Percentiles rank a stretch among this genome's conserved stretches.
phyloP scores from a whole-genome alignment of 371 early-diverging fungal species.

The Mucor mucedo region DNA sequence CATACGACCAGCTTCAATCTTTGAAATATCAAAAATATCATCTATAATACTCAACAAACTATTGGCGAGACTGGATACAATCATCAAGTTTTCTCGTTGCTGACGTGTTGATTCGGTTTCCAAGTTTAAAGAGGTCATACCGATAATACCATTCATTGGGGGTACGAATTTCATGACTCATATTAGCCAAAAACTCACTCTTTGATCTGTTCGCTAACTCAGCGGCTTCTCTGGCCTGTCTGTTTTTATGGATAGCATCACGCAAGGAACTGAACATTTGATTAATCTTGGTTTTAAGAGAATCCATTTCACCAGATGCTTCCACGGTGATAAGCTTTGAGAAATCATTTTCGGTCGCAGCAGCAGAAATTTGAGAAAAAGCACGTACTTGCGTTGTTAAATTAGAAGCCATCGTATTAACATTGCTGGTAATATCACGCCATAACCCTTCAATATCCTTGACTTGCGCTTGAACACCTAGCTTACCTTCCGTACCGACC shows the following conservation, averaged over 20 bases:
- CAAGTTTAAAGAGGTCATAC: constrained; percentile 71
- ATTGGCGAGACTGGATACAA: constrained; percentile 69
- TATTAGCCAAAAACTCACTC: constrained; percentile 78
- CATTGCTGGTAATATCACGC: constrained; percentile 67
- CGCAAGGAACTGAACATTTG: constrained; percentile 72
- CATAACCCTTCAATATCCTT: constrained; percentile 66
- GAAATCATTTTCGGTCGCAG: constrained; percentile 71
- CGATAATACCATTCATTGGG: constrained; percentile 84
- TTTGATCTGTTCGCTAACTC: constrained; percentile 77
- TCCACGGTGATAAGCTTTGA: constrained; percentile 71
- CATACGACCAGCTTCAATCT: constrained; percentile 84
- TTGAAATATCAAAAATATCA: constrained; percentile 85
- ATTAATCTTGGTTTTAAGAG: constrained; percentile 79
- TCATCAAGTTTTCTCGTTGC: constrained; percentile 78
- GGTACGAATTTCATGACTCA: constrained; percentile 79
- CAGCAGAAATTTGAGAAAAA: constrained; percentile 65
- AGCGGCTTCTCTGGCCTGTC: constrained; percentile 74
- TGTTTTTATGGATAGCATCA: constrained; percentile 73
- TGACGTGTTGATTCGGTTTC: constrained; percentile 71
- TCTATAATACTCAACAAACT: constrained; percentile 77
- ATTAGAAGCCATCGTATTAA: constrained; percentile 58
- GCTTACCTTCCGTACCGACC: constrained; percentile 63
- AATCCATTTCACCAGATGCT: constrained; percentile 79
- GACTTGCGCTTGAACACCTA: constrained; percentile 47
- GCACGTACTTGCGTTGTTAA: constrained; percentile 66